Evolutionary conservation across 495 filamentous ascomycete species (phyloP).

Genomic region (Pyronema omphalodes): DNA sequence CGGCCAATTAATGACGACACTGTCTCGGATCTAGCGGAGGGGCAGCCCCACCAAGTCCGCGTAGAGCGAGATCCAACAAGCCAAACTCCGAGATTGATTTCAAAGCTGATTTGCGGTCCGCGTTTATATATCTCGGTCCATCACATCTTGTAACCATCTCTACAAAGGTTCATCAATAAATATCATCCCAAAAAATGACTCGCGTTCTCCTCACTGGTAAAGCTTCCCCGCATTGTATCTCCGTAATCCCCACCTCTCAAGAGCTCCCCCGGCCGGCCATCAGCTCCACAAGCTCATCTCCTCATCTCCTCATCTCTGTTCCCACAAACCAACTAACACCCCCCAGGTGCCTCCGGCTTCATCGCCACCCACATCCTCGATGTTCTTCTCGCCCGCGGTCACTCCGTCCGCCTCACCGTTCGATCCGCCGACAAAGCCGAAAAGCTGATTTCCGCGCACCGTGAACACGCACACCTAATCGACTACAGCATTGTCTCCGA

Average conservation of each 20-base stretch:
- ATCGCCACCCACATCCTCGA: conserved; percentile 65
- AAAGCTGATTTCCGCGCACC: conserved; percentile 51
- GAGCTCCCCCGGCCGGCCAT: too few relatives aligned
- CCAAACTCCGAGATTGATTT: background rate
- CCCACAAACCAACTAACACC: too few relatives aligned
- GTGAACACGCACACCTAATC: conserved; percentile 43
- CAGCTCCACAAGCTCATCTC: too few relatives aligned
- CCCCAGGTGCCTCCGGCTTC: conserved; percentile 44
- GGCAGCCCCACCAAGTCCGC: background rate
- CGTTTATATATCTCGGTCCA: background rate
- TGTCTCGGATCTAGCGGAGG: background rate
- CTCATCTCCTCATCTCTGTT: background rate
- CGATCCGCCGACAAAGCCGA: conserved; percentile 61
- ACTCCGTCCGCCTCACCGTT: conserved; percentile 71
- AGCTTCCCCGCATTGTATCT: background rate
- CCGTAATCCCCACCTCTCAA: too few relatives aligned
- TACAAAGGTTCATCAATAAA: background rate
- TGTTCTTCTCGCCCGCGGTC: conserved; percentile 45
- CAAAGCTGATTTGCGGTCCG: background rate
- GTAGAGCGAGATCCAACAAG: background rate
- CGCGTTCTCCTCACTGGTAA: conserved; percentile 41
- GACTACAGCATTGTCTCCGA: conserved; percentile 64
- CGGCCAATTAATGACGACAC: background rate
- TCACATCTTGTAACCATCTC: background rate
- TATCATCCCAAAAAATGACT: conserved; percentile 30